Conservation (phyloP, 2,329 filamentous ascomycete genomes). For the Arthrobotrys sinensis region DNA sequence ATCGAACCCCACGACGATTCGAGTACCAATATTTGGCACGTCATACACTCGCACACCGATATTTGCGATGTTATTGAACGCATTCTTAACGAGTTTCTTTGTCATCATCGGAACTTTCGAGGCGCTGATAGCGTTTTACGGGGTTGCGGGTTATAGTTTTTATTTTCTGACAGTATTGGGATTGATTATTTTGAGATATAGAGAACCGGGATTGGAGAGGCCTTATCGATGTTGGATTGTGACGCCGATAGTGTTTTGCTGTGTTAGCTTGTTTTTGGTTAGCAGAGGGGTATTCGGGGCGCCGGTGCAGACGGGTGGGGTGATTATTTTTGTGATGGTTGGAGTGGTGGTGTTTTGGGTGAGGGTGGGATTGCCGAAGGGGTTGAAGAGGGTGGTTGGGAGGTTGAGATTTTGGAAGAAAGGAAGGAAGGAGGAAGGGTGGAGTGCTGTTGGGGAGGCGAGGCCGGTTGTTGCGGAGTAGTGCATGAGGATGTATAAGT, state of each 20-base stretch:
- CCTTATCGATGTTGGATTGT: conserved; percentile 97
- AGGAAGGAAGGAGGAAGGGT: conserved; percentile 72
- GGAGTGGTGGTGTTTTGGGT: conserved; percentile 92
- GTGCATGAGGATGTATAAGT: neutral
- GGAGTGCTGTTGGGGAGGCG: conserved; percentile 74
- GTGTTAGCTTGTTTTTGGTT: conserved; percentile 92
- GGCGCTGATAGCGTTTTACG: conserved; percentile 95
- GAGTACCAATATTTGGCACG: conserved; percentile 42
- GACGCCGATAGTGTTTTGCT: conserved; percentile 98
- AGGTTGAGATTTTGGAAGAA: conserved; percentile 72
- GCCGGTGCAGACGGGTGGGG: conserved; percentile 88
- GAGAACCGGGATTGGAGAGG: conserved; percentile 87
- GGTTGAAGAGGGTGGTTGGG: conserved; percentile 68
- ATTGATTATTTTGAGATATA: conserved; percentile 88
- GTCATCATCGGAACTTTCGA: conserved; percentile 89
- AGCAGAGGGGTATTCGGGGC: conserved; percentile 90
- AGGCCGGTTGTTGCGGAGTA: conserved; percentile 68
- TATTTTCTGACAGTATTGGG: conserved; percentile 97
- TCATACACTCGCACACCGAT: conserved; percentile 79
- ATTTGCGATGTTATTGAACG: conserved; percentile 88
- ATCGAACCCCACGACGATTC: conserved; percentile 65
- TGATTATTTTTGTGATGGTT: conserved; percentile 85
- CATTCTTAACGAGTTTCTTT: conserved; percentile 80
- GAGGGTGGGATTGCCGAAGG: conserved; percentile 76
- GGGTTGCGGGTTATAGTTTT: conserved; percentile 95